These are phyloP conservation scores for Cryptosporidium viatorum DNA, from an alignment of 169 alveolate species.

Conservation along the genomic window DNA sequence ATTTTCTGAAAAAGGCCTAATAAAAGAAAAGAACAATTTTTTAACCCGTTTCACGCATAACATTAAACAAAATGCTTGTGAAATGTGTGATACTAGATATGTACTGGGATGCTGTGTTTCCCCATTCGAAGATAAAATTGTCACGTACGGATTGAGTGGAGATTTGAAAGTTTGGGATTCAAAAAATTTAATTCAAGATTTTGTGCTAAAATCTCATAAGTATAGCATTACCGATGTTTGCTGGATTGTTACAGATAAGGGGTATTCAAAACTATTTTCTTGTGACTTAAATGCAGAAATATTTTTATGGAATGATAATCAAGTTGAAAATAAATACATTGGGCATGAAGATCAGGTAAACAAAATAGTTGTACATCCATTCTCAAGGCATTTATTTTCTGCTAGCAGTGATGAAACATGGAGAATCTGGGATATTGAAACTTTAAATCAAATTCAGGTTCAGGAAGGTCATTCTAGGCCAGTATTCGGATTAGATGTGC, in stretches of 20 bases:
- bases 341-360: conserved; percentile 70
- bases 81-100: conserved; percentile 48
- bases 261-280: conserved; percentile 23
- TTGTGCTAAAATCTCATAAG: neutral
- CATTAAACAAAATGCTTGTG: conserved; percentile 32
- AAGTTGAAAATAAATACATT: neutral
- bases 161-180: conserved; percentile 51
- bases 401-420: conserved; percentile 88
- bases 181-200: neutral
- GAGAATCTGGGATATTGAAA: conserved; percentile 89
- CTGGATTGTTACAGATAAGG: conserved; percentile 20
- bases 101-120: conserved; percentile 43
- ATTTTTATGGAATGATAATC: conserved; percentile 27
- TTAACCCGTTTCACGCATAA: neutral
- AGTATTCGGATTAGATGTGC: conserved; percentile 84
- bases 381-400: conserved; percentile 33
- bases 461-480: conserved; percentile 89
- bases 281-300: conserved; percentile 48
- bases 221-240: conserved; percentile 11
- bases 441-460: conserved; percentile 79
- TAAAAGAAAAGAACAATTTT: conserved; percentile 1
- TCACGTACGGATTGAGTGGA: conserved; percentile 44
- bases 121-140: conserved; percentile 35
- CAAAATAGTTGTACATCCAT: conserved; percentile 29
- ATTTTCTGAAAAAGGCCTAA: neutral